phyloP scores from a whole-genome alignment of 2,329 filamentous ascomycete genomes.

The Pezicula rhizophila region DNA sequence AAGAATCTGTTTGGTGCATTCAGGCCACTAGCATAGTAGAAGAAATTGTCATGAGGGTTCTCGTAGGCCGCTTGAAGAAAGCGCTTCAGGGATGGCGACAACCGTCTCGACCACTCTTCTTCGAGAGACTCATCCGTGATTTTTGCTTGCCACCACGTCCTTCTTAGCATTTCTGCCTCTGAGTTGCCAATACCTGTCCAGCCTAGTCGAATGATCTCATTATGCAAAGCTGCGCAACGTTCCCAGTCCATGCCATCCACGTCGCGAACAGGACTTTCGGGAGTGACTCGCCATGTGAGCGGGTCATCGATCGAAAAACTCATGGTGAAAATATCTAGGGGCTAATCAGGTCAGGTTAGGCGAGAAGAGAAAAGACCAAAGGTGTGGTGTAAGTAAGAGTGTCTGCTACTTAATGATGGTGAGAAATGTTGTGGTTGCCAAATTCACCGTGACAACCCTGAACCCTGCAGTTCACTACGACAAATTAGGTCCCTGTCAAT shows the following conservation, averaged over 20 bases:
- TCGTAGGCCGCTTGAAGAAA: slow-evolving; percentile 12
- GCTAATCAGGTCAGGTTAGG: no score
- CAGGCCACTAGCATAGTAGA: slow-evolving; percentile 12
- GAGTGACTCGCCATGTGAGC: not conserved
- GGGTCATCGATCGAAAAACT: not conserved
- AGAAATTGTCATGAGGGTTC: slow-evolving; percentile 8
- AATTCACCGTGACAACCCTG: no score
- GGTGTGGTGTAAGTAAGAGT: no score
- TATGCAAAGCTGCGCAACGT: slow-evolving; percentile 16
- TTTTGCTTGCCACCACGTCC: slow-evolving; percentile 10
- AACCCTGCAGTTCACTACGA: no score
- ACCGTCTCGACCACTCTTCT: slow-evolving; percentile 4
- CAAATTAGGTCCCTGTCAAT: no score
- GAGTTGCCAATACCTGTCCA: slow-evolving; percentile 3
- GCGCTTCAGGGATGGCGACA: slow-evolving; percentile 10
- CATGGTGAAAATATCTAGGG: no score
- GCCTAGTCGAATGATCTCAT: slow-evolving; percentile 8
- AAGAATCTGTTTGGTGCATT: slow-evolving; percentile 5
- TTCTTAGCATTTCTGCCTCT: slow-evolving; percentile 5
- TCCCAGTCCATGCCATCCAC: slow-evolving; percentile 11
- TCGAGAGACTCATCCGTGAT: slow-evolving; percentile 8
- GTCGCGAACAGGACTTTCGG: slow-evolving; percentile 2
- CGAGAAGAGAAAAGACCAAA: no score
- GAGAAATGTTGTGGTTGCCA: no score
- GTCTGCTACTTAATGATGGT: no score